Base-by-base conservation (phyloP, 2,329 filamentous ascomycete species). In the Cladosporium sp. region DNA sequence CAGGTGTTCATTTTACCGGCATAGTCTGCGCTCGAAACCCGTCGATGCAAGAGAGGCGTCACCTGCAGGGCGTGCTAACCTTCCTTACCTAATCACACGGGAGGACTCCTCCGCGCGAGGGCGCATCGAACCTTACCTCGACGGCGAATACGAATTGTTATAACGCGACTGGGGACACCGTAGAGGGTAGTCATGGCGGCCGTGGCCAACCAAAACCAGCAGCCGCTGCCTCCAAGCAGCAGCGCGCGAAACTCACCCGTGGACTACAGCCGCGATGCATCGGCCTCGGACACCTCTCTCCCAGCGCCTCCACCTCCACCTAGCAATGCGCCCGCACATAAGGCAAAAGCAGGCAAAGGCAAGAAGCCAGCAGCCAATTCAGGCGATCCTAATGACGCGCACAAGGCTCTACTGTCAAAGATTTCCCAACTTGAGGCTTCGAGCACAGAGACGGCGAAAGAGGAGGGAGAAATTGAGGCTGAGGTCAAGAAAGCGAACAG, bases 391-490 rank as follows among this genome's bases (percentile, higher is more conserved):
- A 90, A 85, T 68, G 94, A 97, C 75, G 92, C 92, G 49, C 91
- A 91, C 62, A 95, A 96, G 75, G 83, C 97, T 64, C 84, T 99
- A 54, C 88, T 92, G 63, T 91, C 92, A 62, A 91, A 95, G 71
- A 97, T 99, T 72, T 93, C 92, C 20, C 94, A 97, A 77, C 80
- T 99, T 60, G 94, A 99, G 75, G 89, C 91, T 63, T 92, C 97
- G 80, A 90, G 89, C 51, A 92, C 92, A 11, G 90, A 91, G 60
- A 92, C 96, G 73, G 96, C 95, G 75, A 93, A 96, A 67, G 91
- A 97, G 76, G 92, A 97, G 76, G 85, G 89, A 61, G 94, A 97
- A 80, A 97, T 99, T 73, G 93, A 96, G 75, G 89, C 91, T 65
- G 92, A 96, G 79, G 91, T 97, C 57, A 94, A 92, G 74, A 92